Evolutionary conservation across 1,284 basidiomycete genomes (phyloP).

Genomic region (Naganishia sp.): DNA sequence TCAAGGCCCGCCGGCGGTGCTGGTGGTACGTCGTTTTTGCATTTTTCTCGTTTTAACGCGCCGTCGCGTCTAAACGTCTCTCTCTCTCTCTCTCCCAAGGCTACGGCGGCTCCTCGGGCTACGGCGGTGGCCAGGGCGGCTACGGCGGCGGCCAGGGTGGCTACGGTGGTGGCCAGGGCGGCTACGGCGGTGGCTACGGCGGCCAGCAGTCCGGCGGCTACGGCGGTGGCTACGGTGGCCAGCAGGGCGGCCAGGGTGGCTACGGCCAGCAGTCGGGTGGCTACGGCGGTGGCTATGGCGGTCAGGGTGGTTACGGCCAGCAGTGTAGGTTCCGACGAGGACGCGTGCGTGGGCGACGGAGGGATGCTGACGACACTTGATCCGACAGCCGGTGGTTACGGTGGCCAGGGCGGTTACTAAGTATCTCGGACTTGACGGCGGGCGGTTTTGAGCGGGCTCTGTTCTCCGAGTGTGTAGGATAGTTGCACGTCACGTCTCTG

Average conservation of each 20-base stretch:
- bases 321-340: no score
- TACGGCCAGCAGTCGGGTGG: conserved; percentile 35
- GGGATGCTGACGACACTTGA: no score
- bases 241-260: conserved; percentile 37
- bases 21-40: conserved; percentile 47
- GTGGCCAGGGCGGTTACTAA: conserved; percentile 23
- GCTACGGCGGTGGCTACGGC: conserved; percentile 25
- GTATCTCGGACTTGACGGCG: background rate
- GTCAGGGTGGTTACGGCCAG: conserved; percentile 40
- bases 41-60: conserved; percentile 12
- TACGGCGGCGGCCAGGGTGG: conserved; percentile 29
- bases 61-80: no score
- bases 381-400: conserved; percentile 6
- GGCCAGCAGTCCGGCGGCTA: conserved; percentile 7
- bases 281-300: conserved; percentile 19
- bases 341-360: no score
- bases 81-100: no score
- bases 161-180: conserved; percentile 28
- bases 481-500: no score
- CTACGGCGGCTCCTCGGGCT: background rate
- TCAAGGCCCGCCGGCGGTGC: conserved; percentile 66
- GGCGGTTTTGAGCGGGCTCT: background rate
- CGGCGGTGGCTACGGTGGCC: conserved; percentile 17
- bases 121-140: conserved; percentile 41
- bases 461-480: background rate